These are phyloP conservation scores for Elymus sibiricus DNA, from an alignment of 176 grass and related monocot species.

Conservation along the genomic window DNA sequence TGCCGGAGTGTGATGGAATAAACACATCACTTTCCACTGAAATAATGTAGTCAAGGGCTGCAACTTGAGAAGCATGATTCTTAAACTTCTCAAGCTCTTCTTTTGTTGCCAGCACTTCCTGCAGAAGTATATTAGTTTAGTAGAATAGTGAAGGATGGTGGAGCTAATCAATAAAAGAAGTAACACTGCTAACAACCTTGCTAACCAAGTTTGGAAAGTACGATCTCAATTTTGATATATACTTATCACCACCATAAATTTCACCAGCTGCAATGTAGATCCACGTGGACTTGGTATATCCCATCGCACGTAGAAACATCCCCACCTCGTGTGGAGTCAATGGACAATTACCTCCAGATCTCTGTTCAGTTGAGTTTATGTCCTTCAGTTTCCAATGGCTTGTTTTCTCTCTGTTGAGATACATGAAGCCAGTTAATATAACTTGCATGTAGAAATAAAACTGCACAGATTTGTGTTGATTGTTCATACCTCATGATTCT, in stretches of 20 bases:
- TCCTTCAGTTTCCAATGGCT: conserved; percentile 95
- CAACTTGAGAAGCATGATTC: conserved; percentile 78
- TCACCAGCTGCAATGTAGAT: conserved; percentile 93
- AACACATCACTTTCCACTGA: conserved; percentile 95
- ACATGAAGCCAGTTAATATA: conserved; percentile 20
- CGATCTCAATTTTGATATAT: conserved; percentile 69
- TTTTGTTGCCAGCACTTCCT: conserved; percentile 71
- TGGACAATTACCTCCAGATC: conserved; percentile 77
- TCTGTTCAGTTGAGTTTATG: conserved; percentile 86
- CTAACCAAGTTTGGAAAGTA: conserved; percentile 87
- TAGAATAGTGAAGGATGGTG: neutral
- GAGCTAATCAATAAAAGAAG: neutral
- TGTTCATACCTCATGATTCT: conserved; percentile 64
- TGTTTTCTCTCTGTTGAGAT: conserved; percentile 68
- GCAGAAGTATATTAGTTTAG: conserved; percentile 24
- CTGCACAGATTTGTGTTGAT: neutral
- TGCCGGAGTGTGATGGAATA: conserved; percentile 77
- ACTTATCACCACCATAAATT: conserved; percentile 93
- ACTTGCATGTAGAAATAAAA: conserved; percentile 10
- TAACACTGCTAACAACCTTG: conserved; percentile 55
- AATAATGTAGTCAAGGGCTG: conserved; percentile 93
- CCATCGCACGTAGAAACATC: conserved; percentile 70
- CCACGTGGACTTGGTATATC: conserved; percentile 80
- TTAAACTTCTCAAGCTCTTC: conserved; percentile 62
- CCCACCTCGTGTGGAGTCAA: conserved; percentile 83